Percentiles rank a stretch among this genome's conserved stretches.
phyloP scores from a whole-genome alignment of 139 green algal species.

The Coelastrella sp. region DNA sequence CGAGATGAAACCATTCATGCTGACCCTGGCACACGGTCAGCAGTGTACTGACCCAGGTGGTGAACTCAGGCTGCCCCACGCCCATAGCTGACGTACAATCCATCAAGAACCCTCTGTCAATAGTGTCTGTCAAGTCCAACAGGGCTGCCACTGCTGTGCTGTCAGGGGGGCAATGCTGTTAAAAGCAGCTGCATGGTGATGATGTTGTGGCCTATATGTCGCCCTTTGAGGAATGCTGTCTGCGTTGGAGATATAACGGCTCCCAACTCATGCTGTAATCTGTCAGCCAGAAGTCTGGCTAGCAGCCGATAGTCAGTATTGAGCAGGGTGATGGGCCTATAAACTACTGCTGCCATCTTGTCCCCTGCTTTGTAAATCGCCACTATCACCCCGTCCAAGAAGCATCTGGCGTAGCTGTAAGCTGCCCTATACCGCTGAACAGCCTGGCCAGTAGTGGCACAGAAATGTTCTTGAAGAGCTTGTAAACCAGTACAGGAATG shows the following conservation, averaged over 20 bases:
- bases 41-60: too few species aligned
- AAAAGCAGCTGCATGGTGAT: conserved; percentile 37
- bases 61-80: too few species aligned
- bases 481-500: conserved; percentile 25
- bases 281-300: too few species aligned
- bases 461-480: background rate
- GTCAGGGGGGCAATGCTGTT: conserved; percentile 27
- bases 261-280: conserved; percentile 51
- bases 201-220: conserved; percentile 52
- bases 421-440: background rate
- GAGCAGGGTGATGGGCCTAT: conserved; percentile 65
- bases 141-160: background rate
- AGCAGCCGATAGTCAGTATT: too few species aligned
- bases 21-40: too few species aligned
- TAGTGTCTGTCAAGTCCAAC: conserved; percentile 28
- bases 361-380: conserved; percentile 46
- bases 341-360: conserved; percentile 17
- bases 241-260: too few species aligned
- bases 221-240: conserved; percentile 48
- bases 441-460: background rate
- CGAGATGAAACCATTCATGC: too few species aligned
- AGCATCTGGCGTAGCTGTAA: background rate
- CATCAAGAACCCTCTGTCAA: background rate
- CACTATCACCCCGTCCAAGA: conserved; percentile 50
- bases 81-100: too few species aligned